Evolutionary conservation across 768 basidiomycete genomes (phyloP), one percentile per base, ranked within the genome.

Genomic region (Mycena rosella): DNA sequence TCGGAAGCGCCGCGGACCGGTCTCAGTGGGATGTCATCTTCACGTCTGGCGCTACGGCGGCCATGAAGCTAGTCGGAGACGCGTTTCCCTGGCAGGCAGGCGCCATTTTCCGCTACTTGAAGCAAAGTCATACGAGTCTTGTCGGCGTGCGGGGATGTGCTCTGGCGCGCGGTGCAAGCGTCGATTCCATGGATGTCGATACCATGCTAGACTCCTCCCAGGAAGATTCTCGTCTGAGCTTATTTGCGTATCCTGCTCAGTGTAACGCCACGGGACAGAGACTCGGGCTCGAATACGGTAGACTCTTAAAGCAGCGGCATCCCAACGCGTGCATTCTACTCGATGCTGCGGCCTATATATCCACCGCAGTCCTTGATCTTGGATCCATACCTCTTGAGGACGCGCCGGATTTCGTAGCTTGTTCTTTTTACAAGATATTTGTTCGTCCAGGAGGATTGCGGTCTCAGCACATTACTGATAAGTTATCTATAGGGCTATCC

Each of bases 341-440:
- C 24, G 88, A 89, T 67, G 88, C 88, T 15, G 87, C 88, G 11
- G 88, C 88, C 7, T 79, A 89, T 55, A 85, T 87, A 10, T 84
- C 87, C 13, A 85, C 86, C 2, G 81, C 86, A 22, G 68, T 79
- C 36, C 81, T 89, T 62, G 85, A 86, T 7, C 78, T 89, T 27
- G 56, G 26, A 22, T 65, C 71, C 44, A 24, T 72, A 14, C 64
- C 68, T 38, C 22, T 60, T 24, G 73, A 80, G 0, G 78, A 82
- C 24, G 84, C 79, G 1, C 86, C 86, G 18, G 88, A 89, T 69
- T 88, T 87, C 5, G 82, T 87, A 78, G 86, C 85, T 2, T 70
- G 88, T 64, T 87, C 86, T 62, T 88, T 88, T 65, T 89, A 89
- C 75, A 89, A 89, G 66, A 87, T 89, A 80, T 85, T 87, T 45